Conservation (phyloP, 2,329 filamentous ascomycete genomes). For the Phialemoniopsis sp. region DNA sequence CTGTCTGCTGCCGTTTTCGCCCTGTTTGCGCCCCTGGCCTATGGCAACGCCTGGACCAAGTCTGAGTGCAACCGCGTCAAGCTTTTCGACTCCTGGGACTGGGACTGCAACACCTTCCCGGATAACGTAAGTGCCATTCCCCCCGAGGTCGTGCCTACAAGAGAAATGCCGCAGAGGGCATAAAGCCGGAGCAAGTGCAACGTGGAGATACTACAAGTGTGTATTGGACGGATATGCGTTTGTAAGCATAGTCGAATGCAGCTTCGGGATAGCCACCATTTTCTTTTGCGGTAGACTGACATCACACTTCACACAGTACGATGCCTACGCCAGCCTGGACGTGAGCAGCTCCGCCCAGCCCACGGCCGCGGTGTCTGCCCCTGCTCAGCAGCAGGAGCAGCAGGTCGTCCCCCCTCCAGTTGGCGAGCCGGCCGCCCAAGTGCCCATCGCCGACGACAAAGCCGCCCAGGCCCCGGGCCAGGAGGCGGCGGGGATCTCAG, state of each 20-base stretch:
- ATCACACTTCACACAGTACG: constrained; percentile 33
- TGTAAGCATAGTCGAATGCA: constrained; percentile 1
- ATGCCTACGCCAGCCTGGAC: constrained; percentile 34
- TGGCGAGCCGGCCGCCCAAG: constrained; percentile 18
- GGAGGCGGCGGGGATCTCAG: constrained; percentile 36
- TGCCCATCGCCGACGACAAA: constrained; percentile 13
- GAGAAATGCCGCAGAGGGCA: constrained; percentile 14
- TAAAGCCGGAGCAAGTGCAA: constrained; percentile 1
- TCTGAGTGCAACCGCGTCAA: constrained; percentile 82
- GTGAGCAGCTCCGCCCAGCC: constrained; percentile 13
- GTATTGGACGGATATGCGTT: background rate
- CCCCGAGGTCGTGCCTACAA: constrained; percentile 28
- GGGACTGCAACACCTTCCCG: constrained; percentile 94
- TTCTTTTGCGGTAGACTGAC: constrained; percentile 2
- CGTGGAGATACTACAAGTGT: background rate
- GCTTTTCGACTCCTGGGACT: constrained; percentile 88
- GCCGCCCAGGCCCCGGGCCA: constrained; percentile 10
- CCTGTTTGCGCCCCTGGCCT: constrained; percentile 84
- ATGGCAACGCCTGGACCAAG: constrained; percentile 93
- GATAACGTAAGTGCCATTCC: constrained; percentile 67
- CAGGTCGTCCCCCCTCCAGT: constrained; percentile 6
- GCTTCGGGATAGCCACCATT: too few species aligned
- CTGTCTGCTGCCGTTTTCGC: constrained; percentile 72
- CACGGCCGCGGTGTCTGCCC: constrained; percentile 13
- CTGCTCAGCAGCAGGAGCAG: too few species aligned